Evolutionary conservation across 2,329 filamentous ascomycete species (phyloP), one percentile per base, ranked within the genome.

Genomic region (Calonectria montana): DNA sequence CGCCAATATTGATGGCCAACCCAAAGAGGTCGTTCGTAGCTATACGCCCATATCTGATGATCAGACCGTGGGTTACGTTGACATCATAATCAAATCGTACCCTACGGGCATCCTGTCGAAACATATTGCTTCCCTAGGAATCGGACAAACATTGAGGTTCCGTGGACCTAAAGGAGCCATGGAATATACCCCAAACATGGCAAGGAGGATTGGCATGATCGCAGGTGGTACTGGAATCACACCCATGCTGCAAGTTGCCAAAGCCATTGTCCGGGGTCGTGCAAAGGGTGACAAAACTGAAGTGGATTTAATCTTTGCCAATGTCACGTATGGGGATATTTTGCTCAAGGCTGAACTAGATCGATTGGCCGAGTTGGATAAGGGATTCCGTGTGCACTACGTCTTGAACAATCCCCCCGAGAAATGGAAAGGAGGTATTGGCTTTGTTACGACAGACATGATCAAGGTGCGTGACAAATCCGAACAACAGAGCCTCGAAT

Each of bases 1-100:
- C 77, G 96, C 95, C 67, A 90, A 89, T 67, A 90, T 95, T 66
- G 91, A 94, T 78, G 94, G 94, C 81, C 88, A 89, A 78, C 87
- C 87, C 75, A 96, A 96, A 86, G 94, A 97, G 81, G 92, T 97
- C 73, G 91, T 96, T 64, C 94, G 95, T 80, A 97, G 94, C 31
- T 97, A 97, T 87, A 97, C 95, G 9, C 95, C 95, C 68, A 95
- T 97, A 83, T 95, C 94, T 64, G 94, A 93, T 77, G 95, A 97
- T 85, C 91, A 95, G 82, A 92, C 95, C 81, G 91, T 93, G 65
- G 96, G 96, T 83, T 93, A 94, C 89, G 95, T 98, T 84, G 96
- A 98, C 84, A 92, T 98, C 69, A 91, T 98, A 78, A 95, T 98
- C 88, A 98, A 98, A 89, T 94, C 95, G 27, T 98, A 98, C 86